These are phyloP conservation scores for Erysiphe pulchra DNA, from an alignment of 2,329 filamentous ascomycete genomes.

Conservation along the genomic window DNA sequence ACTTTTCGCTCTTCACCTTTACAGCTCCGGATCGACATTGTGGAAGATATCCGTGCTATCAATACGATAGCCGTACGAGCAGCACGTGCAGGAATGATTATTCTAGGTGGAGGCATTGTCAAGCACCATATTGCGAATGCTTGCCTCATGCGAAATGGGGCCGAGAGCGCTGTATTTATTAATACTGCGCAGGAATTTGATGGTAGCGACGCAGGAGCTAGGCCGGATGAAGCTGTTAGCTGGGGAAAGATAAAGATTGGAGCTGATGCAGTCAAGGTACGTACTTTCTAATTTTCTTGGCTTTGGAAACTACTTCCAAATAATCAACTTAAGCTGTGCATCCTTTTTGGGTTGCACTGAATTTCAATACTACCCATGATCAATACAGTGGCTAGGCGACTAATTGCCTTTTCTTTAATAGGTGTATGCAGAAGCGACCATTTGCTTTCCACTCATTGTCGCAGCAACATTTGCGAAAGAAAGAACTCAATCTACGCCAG, in stretches of 20 bases:
- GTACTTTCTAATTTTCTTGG: conserved; percentile 6
- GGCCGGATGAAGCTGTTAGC: conserved; percentile 88
- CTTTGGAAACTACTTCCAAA: too few relatives aligned
- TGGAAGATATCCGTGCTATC: conserved; percentile 77
- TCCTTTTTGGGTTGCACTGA: too few relatives aligned
- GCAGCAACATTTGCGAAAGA: too few relatives aligned
- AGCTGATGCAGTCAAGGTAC: conserved; percentile 70
- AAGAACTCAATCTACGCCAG: too few relatives aligned
- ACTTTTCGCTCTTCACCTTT: conserved; percentile 70
- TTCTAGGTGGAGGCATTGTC: conserved; percentile 79
- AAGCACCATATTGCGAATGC: conserved; percentile 99
- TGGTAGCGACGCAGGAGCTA: conserved; percentile 80
- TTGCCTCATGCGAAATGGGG: conserved; percentile 89
- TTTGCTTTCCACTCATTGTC: too few relatives aligned
- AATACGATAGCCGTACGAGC: conserved; percentile 80
- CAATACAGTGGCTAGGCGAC: too few relatives aligned
- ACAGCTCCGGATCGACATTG: conserved; percentile 69
- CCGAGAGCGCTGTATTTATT: conserved; percentile 89
- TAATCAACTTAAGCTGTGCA: too few relatives aligned
- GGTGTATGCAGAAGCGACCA: too few relatives aligned
- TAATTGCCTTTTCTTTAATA: too few relatives aligned
- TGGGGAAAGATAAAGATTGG: conserved; percentile 95
- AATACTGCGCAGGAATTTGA: conserved; percentile 97
- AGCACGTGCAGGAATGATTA: conserved; percentile 78
- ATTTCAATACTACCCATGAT: too few relatives aligned